These are phyloP conservation scores for Calycina marina DNA, from an alignment of 2,329 filamentous ascomycete genomes.

Conservation along the genomic window DNA sequence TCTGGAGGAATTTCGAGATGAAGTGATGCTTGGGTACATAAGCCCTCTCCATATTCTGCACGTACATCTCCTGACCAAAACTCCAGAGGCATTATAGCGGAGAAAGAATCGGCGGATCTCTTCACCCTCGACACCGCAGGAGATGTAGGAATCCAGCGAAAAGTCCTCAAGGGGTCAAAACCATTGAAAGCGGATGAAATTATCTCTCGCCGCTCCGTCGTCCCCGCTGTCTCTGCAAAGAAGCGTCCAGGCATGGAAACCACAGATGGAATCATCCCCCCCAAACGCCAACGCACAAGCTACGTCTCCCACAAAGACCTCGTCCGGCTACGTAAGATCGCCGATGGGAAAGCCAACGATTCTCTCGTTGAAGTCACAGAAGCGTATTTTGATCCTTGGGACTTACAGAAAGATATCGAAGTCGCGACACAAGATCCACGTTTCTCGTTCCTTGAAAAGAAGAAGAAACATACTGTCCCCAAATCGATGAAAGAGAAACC, in stretches of 20 bases:
- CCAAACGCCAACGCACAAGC: constrained; percentile 62
- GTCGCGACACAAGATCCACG: constrained; percentile 32
- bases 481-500: constrained; percentile 62
- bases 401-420: constrained; percentile 30
- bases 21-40: constrained; percentile 74
- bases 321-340: constrained; percentile 60
- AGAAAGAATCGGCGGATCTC: constrained; percentile 69
- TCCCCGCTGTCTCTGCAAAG: constrained; percentile 62
- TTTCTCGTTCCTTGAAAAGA: constrained; percentile 53
- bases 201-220: constrained; percentile 65
- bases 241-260: constrained; percentile 62
- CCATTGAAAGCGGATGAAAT: constrained; percentile 84
- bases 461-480: constrained; percentile 55
- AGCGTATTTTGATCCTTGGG: constrained; percentile 71
- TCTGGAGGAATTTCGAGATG: constrained; percentile 69
- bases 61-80: constrained; percentile 4
- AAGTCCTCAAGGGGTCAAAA: constrained; percentile 56
- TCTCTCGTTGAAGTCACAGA: constrained; percentile 33
- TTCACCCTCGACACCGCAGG: constrained; percentile 72
- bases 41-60: constrained; percentile 6
- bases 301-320: constrained; percentile 81
- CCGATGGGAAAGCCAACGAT: constrained; percentile 47
- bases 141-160: constrained; percentile 48
- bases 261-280: constrained; percentile 54
- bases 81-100: constrained; percentile 64